A percentile compares a stretch with the other conserved stretches of the same genome.
phyloP scores from a whole-genome alignment of 23 red algal species.

The Gracilariopsis chorda region DNA sequence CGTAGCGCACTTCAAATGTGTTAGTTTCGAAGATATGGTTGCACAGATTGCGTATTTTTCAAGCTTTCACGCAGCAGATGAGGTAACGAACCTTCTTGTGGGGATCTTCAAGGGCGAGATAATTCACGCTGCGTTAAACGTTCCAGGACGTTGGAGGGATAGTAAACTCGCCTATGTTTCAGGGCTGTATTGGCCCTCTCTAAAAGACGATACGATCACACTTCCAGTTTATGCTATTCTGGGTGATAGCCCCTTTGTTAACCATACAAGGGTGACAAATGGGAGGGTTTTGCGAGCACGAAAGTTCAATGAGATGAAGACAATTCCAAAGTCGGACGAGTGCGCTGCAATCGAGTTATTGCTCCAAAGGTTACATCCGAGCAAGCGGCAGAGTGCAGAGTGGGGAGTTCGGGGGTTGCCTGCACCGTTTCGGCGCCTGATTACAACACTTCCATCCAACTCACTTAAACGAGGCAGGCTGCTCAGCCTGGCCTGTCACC shows the following conservation, averaged over 20 bases:
- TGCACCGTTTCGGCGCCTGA: background rate
- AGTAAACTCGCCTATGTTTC: constrained; percentile 9
- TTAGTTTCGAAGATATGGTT: no score
- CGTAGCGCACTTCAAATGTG: no score
- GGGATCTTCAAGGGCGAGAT: constrained; percentile 24
- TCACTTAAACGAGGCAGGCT: background rate
- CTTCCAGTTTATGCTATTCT: background rate
- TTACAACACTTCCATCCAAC: background rate
- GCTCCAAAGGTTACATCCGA: background rate
- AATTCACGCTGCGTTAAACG: constrained; percentile 27
- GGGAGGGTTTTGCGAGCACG: background rate
- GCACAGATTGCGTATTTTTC: no score
- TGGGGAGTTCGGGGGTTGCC: background rate
- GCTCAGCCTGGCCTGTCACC: background rate
- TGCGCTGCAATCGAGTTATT: background rate
- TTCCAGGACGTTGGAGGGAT: constrained; percentile 17
- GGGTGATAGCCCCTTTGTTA: background rate
- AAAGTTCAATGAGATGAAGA: background rate
- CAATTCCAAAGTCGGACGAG: background rate
- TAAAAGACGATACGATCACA: background rate
- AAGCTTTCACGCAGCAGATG: no score
- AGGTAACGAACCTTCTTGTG: constrained; percentile 35
- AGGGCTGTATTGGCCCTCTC: background rate
- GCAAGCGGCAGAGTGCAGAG: background rate
- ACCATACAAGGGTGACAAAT: background rate